Evolutionary conservation across 805 yeast species (phyloP).

Genomic region (Pichia paraexigua): DNA sequence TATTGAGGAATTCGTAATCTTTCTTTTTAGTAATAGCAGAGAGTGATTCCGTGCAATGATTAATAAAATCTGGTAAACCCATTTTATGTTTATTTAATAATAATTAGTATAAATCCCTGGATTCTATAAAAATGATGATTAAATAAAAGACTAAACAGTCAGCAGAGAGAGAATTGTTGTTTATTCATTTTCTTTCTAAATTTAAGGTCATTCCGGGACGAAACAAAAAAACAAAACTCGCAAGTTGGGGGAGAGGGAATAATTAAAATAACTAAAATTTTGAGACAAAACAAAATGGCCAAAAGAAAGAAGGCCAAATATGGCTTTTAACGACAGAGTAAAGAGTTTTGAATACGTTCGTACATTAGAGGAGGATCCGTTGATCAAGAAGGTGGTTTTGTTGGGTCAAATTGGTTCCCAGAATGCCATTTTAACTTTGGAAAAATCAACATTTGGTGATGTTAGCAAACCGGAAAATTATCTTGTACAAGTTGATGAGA

Average conservation of each 20-base stretch:
- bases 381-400: conserved; percentile 54
- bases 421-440: conserved; percentile 64
- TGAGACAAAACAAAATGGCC: neutral
- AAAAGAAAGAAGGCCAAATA: neutral
- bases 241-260: too few relatives aligned
- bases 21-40: conserved; percentile 40
- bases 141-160: neutral
- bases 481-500: conserved; percentile 24
- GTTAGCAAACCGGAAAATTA: neutral
- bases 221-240: neutral
- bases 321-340: conserved; percentile 13
- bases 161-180: neutral
- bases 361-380: conserved; percentile 53
- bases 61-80: neutral
- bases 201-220: neutral
- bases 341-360: conserved; percentile 37
- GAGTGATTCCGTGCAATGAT: neutral
- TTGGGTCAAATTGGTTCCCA: conserved; percentile 57
- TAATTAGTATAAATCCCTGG: too few relatives aligned
- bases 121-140: neutral
- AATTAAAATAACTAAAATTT: too few relatives aligned
- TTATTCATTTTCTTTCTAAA: too few relatives aligned
- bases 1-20: conserved; percentile 68
- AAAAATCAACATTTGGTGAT: conserved; percentile 55
- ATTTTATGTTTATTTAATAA: neutral